A percentile compares a stretch with the other conserved stretches of the same genome.
phyloP scores from a whole-genome alignment of 1,284 basidiomycete genomes.

The Entoloma clypeatum region DNA sequence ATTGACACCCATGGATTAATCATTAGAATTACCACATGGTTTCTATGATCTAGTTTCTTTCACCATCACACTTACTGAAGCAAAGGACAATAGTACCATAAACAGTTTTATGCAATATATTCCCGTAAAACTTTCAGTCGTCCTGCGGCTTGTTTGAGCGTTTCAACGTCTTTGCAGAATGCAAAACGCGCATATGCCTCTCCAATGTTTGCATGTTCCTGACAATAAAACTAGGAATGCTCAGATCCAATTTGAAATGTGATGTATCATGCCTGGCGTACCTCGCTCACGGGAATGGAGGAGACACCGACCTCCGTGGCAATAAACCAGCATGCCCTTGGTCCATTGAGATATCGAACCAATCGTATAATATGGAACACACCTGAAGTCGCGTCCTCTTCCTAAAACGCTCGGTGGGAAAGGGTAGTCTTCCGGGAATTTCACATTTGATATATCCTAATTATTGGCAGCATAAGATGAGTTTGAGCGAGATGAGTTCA shows the following conservation, averaged over 20 bases:
- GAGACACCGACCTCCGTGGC: conserved; percentile 87
- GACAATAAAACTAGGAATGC: conserved; percentile 75
- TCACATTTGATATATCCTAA: conserved; percentile 83
- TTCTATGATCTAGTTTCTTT: no score
- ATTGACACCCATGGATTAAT: no score
- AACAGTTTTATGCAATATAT: conserved; percentile 49
- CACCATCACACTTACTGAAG: no score
- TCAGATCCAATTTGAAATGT: conserved; percentile 3
- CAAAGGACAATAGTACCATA: not conserved
- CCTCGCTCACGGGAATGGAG: conserved; percentile 91
- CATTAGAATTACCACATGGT: no score
- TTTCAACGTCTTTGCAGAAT: conserved; percentile 91
- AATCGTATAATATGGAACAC: conserved; percentile 22
- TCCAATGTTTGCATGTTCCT: conserved; percentile 80
- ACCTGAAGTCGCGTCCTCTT: conserved; percentile 87
- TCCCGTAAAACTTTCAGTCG: conserved; percentile 72
- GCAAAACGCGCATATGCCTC: conserved; percentile 86
- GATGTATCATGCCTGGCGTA: conserved; percentile 34
- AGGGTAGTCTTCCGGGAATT: conserved; percentile 81
- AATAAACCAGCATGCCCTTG: conserved; percentile 87
- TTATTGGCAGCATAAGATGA: no score
- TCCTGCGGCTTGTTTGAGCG: conserved; percentile 74
- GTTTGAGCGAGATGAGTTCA: conserved; percentile 5
- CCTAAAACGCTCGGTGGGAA: conserved; percentile 76
- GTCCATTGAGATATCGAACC: conserved; percentile 3